These are phyloP conservation scores for Ophiocordyceps sinensis DNA, from an alignment of 2,329 filamentous ascomycete species.

Conservation along the genomic window DNA sequence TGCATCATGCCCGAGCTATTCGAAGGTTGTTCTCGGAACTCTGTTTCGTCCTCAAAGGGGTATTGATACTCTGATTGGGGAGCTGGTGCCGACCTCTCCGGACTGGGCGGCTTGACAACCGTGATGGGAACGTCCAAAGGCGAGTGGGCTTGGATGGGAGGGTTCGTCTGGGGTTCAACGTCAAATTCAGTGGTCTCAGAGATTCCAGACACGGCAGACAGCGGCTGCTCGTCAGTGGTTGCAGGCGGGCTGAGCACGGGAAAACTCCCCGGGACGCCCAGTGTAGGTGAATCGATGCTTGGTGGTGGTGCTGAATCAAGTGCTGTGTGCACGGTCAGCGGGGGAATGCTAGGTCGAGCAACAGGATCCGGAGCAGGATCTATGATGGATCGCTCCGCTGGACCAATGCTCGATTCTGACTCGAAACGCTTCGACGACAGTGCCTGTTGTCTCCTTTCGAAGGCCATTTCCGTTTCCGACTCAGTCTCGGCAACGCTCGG, in stretches of 20 bases:
- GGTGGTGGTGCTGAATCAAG: conserved; percentile 1
- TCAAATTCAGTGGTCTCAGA: conserved; percentile 61
- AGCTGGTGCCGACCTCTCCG: conserved; percentile 10
- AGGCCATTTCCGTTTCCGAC: not conserved
- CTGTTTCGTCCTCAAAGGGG: conserved; percentile 32
- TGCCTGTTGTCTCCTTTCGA: not conserved
- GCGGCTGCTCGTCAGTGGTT: conserved; percentile 33
- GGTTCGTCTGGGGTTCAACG: conserved; percentile 51
- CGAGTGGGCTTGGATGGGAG: conserved; percentile 22
- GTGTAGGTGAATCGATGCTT: conserved; percentile 43
- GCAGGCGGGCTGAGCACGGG: conserved; percentile 24
- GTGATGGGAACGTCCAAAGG: conserved; percentile 11
- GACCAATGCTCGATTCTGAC: not conserved
- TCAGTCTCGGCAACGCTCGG: conserved; percentile 1
- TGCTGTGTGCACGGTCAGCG: conserved; percentile 4
- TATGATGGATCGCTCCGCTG: not conserved
- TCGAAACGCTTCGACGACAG: no score
- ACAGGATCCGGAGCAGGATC: not conserved
- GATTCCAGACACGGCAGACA: conserved; percentile 42
- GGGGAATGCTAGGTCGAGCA: not conserved
- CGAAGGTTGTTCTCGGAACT: conserved; percentile 7
- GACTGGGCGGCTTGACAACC: conserved; percentile 14
- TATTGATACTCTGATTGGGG: conserved; percentile 31
- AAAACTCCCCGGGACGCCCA: conserved; percentile 53
- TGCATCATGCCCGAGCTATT: conserved; percentile 2